Percentiles rank a stretch among this genome's conserved stretches.
Evolutionary conservation across 805 yeast genomes (phyloP).

Genomic region (Candida michaelii): DNA sequence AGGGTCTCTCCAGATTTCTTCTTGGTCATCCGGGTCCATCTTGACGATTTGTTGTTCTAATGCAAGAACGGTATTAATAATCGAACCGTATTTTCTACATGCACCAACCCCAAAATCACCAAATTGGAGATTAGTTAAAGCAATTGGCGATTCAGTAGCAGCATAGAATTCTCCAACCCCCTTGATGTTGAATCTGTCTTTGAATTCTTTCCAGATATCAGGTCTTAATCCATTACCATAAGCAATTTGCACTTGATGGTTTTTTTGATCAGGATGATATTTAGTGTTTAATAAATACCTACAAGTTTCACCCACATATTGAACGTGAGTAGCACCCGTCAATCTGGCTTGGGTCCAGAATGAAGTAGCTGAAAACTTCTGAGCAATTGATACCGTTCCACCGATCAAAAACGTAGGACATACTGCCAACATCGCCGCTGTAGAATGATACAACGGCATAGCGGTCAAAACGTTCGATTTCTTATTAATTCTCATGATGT

Average conservation of each 20-base stretch:
- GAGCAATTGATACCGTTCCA: conserved; percentile 73
- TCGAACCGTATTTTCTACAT: conserved; percentile 72
- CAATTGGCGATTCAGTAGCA: conserved; percentile 89
- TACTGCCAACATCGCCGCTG: conserved; percentile 85
- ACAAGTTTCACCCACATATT: conserved; percentile 94
- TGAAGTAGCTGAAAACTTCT: conserved; percentile 77
- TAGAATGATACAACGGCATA: conserved; percentile 94
- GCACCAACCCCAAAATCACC: conserved; percentile 88
- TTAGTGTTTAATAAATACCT: conserved; percentile 74
- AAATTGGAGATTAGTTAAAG: conserved; percentile 74
- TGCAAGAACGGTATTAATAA: conserved; percentile 52
- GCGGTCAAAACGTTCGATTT: conserved; percentile 73
- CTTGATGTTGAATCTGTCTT: conserved; percentile 68
- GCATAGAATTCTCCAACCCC: conserved; percentile 91
- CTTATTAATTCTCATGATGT: conserved; percentile 57
- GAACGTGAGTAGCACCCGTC: conserved; percentile 73
- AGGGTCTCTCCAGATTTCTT: conserved; percentile 67
- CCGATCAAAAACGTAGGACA: conserved; percentile 66
- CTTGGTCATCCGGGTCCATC: conserved; percentile 80
- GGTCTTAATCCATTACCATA: conserved; percentile 89
- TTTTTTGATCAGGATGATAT: conserved; percentile 61
- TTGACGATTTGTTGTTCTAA: conserved; percentile 61
- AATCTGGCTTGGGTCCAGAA: conserved; percentile 88
- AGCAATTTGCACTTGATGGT: conserved; percentile 66
- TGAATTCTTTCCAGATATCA: conserved; percentile 85